Evolutionary conservation across 1,139 yeast genomes (phyloP).

Genomic region (Candida frijolesensis): DNA sequence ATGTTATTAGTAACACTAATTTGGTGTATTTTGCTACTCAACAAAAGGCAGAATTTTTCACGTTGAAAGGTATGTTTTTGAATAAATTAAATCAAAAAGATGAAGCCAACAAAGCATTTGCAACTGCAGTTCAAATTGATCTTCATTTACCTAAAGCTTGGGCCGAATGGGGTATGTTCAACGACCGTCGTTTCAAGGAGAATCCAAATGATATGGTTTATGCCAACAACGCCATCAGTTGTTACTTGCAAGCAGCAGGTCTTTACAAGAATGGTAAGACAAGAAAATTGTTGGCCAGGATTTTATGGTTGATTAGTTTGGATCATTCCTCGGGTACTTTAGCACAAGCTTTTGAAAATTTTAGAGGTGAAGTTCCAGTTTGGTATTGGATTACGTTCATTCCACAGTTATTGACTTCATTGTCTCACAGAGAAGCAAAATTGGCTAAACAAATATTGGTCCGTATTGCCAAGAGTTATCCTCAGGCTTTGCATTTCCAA

Average conservation of each 20-base stretch:
- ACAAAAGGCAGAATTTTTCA: constrained; percentile 96
- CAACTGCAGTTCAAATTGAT: constrained; percentile 96
- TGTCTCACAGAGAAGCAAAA: constrained; percentile 88
- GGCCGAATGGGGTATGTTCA: constrained; percentile 99
- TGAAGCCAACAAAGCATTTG: constrained; percentile 96
- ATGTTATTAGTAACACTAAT: constrained; percentile 95
- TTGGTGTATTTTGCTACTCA: constrained; percentile 94
- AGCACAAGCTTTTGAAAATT: constrained; percentile 86
- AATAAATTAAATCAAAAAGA: constrained; percentile 87
- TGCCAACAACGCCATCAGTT: constrained; percentile 93
- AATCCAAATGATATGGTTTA: constrained; percentile 79
- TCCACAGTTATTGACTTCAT: constrained; percentile 87
- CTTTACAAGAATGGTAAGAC: constrained; percentile 91
- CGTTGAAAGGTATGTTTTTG: constrained; percentile 95
- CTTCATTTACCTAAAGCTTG: constrained; percentile 94
- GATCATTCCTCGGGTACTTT: constrained; percentile 85
- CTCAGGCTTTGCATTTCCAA: constrained; percentile 96
- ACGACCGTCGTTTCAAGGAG: constrained; percentile 85
- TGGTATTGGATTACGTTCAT: constrained; percentile 99
- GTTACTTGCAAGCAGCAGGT: constrained; percentile 97
- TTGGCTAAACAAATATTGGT: constrained; percentile 86
- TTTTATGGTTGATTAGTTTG: constrained; percentile 89
- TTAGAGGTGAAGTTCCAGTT: constrained; percentile 94
- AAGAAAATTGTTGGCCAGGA: constrained; percentile 82
- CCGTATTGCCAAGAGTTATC: constrained; percentile 92